These are phyloP conservation scores for Boletus rubescentipes DNA, from an alignment of 768 basidiomycete genomes.

Conservation along the genomic window DNA sequence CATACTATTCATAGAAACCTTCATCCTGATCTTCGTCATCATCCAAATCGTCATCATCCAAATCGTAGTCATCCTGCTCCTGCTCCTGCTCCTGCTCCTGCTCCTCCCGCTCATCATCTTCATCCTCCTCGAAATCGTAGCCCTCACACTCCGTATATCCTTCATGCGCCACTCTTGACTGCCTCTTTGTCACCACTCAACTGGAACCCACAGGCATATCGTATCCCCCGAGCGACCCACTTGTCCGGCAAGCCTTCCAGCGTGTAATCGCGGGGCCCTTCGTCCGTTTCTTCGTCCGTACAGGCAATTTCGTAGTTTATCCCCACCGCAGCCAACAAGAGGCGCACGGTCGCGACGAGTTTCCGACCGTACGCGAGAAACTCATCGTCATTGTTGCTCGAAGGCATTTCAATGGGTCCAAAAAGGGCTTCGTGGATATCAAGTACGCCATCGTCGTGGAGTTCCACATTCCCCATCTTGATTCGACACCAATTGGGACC, in stretches of 20 bases:
- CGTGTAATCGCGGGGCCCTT: neutral
- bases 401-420: neutral
- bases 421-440: conserved; percentile 7
- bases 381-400: neutral
- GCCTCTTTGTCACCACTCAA: neutral
- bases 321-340: conserved; percentile 10
- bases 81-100: too few relatives aligned
- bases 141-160: too few relatives aligned
- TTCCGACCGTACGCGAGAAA: neutral
- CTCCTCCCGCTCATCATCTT: too few relatives aligned
- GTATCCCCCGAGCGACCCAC: conserved; percentile 15
- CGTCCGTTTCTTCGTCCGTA: conserved; percentile 7
- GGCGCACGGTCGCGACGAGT: conserved; percentile 1
- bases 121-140: too few relatives aligned
- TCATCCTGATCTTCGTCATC: too few relatives aligned
- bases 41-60: too few relatives aligned
- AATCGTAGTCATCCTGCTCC: too few relatives aligned
- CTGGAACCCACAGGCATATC: conserved; percentile 11
- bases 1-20: too few relatives aligned
- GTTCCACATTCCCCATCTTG: neutral
- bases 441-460: conserved; percentile 3
- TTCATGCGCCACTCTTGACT: too few relatives aligned
- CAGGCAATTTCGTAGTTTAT: conserved; percentile 9
- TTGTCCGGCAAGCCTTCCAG: conserved; percentile 10
- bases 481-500: neutral